These are phyloP conservation scores for Fusarium solani-melongenae DNA, from an alignment of 2,329 filamentous ascomycete genomes.

Conservation along the genomic window DNA sequence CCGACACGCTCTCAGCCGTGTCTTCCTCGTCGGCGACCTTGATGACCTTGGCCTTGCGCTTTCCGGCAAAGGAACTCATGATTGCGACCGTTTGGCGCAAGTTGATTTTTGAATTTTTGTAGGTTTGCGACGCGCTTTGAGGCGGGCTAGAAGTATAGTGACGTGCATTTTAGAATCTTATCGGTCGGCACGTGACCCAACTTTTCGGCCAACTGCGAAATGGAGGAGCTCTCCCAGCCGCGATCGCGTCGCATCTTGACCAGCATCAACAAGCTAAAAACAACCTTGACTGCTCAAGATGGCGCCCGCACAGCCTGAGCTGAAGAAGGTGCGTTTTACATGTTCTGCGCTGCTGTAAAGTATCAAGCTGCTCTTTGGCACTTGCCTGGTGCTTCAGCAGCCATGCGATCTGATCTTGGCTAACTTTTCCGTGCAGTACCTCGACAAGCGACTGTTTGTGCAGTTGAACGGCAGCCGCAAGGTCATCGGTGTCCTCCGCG, in stretches of 20 bases:
- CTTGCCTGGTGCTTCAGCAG: too few relatives aligned
- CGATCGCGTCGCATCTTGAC: constrained; percentile 44
- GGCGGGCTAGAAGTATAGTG: constrained; percentile 17
- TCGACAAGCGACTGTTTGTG: constrained; percentile 98
- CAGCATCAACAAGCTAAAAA: constrained; percentile 37
- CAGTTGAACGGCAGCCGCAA: constrained; percentile 98
- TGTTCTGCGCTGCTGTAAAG: background rate
- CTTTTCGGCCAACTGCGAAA: constrained; percentile 41
- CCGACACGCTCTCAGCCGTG: constrained; percentile 17
- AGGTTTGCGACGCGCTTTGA: constrained; percentile 27
- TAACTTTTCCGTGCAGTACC: constrained; percentile 74
- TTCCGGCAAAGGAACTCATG: constrained; percentile 67
- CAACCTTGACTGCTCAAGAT: constrained; percentile 67
- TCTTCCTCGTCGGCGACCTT: constrained; percentile 76
- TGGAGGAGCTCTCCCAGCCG: constrained; percentile 36
- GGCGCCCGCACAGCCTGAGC: constrained; percentile 98
- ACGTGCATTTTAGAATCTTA: constrained; percentile 54
- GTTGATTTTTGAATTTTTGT: background rate
- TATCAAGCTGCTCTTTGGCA: background rate
- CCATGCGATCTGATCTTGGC: constrained; percentile 17
- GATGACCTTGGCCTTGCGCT: constrained; percentile 81
- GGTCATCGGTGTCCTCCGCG: constrained; percentile 92
- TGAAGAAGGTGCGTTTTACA: constrained; percentile 84
- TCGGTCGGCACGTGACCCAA: constrained; percentile 57
- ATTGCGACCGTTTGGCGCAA: constrained; percentile 31